phyloP scores from a whole-genome alignment of 768 basidiomycete species.

The Leccinum disarticulatum region DNA sequence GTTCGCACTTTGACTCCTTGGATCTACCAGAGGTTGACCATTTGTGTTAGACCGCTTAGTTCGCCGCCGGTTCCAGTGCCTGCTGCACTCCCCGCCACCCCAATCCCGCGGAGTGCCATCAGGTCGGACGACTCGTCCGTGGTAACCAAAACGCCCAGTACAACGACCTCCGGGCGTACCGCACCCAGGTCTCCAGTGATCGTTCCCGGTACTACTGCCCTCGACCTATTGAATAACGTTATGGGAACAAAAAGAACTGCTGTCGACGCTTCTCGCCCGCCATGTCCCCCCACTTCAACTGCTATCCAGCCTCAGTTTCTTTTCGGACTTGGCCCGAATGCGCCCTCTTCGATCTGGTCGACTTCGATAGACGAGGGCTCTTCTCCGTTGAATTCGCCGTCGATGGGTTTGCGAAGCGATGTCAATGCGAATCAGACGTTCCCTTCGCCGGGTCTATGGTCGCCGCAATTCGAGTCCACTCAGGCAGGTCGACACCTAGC shows the following conservation, averaged over 20 bases:
- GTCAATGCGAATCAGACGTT: constrained; percentile 13
- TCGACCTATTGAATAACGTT: constrained; percentile 59
- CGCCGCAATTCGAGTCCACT: constrained; percentile 27
- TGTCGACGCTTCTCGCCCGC: constrained; percentile 18
- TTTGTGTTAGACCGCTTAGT: constrained; percentile 15
- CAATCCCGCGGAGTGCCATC: constrained; percentile 6
- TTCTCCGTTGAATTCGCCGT: constrained; percentile 12
- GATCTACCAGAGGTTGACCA: constrained; percentile 7
- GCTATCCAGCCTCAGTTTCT: constrained; percentile 44
- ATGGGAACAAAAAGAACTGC: constrained; percentile 22
- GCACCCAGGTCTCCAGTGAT: constrained; percentile 26
- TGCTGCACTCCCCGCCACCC: constrained; percentile 21
- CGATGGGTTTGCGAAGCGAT: constrained; percentile 14
- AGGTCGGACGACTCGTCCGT: constrained; percentile 6
- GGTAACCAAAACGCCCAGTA: constrained; percentile 1
- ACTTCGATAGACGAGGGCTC: constrained; percentile 50
- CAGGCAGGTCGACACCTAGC: constrained; percentile 12
- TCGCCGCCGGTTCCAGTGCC: constrained; percentile 17
- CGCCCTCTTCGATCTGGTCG: constrained; percentile 68
- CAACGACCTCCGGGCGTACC: constrained; percentile 22
- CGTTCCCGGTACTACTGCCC: constrained; percentile 53
- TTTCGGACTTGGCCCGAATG: constrained; percentile 51
- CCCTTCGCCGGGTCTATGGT: constrained; percentile 22
- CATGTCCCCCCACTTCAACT: constrained; percentile 22
- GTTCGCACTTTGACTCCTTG: constrained; percentile 32